Base-by-base conservation (phyloP, 1,284 basidiomycete species). In the Sphaerobolus stellatus region DNA sequence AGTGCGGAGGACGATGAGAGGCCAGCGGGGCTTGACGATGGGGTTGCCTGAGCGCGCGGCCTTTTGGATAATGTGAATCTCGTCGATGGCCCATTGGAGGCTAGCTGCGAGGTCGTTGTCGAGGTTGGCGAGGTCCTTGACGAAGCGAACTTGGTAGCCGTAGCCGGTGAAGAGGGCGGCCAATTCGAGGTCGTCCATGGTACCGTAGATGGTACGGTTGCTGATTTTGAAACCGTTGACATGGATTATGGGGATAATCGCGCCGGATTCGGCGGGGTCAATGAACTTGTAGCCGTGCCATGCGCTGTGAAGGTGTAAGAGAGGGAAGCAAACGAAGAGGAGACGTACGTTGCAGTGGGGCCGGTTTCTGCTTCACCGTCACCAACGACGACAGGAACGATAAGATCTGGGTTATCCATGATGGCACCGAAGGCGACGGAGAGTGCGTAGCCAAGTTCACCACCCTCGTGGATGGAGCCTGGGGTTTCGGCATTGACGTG, bases 311-410 rank as follows among this genome's bases (percentile, higher is more conserved):
- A 56, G 45, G 25, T 36, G 6, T 33, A 24, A 22, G 24, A 56
- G 30, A n/a, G 20, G 11, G 57, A 2, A 50, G 47, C 8, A 48
- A 28, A 28, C 16, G 28, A 25, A 48, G 11, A 22, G 41, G 41
- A 31, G 60, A 55, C 68, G 36, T 43, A 72, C 59, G 86, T 80
- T 5, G 90, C 90, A 25, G 90, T 92, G 0, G 90, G 90, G 2
- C 90, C 92, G 1, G 90, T 90, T 72, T 94, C 92, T 22, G 85
- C 84, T 72, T 94, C 93, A 31, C 93, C 92, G 59, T 94, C 92
- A 31, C 92, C 93, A 20, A 95, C 75, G 33, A 95, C 78, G 58
- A 85, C 90, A 45, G 86, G 79, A 16, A 88, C 82, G 60, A 94
- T 81, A 20, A 92, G 81, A 64, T 94, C 80, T 8, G 92, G 92